These are phyloP conservation scores for Exophiala alcalophila DNA, from an alignment of 2,329 filamentous ascomycete genomes.

Conservation along the genomic window DNA sequence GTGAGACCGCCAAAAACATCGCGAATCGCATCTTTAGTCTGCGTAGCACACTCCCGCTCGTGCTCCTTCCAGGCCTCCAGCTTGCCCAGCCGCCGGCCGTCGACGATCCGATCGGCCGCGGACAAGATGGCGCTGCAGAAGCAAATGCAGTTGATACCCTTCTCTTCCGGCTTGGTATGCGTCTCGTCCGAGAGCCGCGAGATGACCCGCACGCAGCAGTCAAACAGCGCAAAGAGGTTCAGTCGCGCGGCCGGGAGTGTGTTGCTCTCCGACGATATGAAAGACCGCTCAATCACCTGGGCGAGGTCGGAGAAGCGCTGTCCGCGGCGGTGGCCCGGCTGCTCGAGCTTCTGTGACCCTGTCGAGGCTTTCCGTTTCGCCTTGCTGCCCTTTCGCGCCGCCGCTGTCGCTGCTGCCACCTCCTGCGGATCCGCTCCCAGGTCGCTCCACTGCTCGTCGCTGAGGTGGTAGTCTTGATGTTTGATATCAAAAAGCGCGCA, in stretches of 20 bases:
- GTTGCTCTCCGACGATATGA: background rate
- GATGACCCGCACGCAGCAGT: constrained; percentile 29
- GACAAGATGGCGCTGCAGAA: constrained; percentile 29
- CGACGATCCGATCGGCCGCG: constrained; percentile 29
- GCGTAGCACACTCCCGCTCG: constrained; percentile 24
- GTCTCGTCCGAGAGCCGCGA: constrained; percentile 28
- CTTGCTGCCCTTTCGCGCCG: background rate
- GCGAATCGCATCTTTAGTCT: constrained; percentile 17
- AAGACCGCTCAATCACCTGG: background rate
- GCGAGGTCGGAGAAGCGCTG: constrained; percentile 4
- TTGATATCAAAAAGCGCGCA: constrained; percentile 31
- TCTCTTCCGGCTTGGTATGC: constrained; percentile 23
- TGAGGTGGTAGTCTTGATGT: constrained; percentile 27
- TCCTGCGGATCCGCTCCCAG: too few relatives aligned
- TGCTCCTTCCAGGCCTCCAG: constrained; percentile 26
- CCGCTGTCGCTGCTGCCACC: background rate
- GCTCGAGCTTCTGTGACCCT: too few relatives aligned
- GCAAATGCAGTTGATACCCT: constrained; percentile 31
- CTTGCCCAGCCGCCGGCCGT: constrained; percentile 21
- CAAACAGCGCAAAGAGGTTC: constrained; percentile 32
- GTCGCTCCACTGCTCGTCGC: constrained; percentile 18
- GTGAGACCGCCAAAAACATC: constrained; percentile 12
- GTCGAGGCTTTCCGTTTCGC: too few relatives aligned
- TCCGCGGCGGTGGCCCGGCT: too few relatives aligned
- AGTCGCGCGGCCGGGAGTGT: constrained; percentile 27